These are phyloP conservation scores for Acidomyces sp. DNA, from an alignment of 495 filamentous ascomycete species.

Conservation along the genomic window DNA sequence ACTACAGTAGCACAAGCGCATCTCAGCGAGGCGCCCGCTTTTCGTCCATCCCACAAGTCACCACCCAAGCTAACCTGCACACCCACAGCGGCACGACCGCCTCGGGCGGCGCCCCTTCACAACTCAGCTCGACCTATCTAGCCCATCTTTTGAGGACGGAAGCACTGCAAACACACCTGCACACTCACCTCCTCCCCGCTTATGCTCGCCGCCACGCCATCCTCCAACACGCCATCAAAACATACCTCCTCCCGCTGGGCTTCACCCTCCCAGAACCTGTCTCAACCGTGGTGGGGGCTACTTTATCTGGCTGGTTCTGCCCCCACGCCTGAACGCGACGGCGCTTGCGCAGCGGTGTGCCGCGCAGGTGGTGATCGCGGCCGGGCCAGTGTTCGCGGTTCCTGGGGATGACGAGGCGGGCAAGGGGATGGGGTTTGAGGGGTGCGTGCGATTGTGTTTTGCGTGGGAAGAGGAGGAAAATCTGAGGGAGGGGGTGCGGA, in stretches of 20 bases:
- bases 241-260: constrained; percentile 46
- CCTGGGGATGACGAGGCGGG: constrained; percentile 36
- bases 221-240: constrained; percentile 41
- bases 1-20: too few species aligned
- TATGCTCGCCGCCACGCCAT: constrained; percentile 44
- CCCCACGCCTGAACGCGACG: constrained; percentile 35
- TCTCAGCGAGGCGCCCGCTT: too few species aligned
- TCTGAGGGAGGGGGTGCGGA: constrained; percentile 53
- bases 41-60: background rate
- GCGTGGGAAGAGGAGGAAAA: constrained; percentile 59
- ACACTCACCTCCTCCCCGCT: constrained; percentile 32
- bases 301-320: constrained; percentile 66
- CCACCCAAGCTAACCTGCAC: constrained; percentile 1
- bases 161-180: constrained; percentile 33
- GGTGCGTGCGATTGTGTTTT: constrained; percentile 54
- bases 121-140: constrained; percentile 54
- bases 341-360: constrained; percentile 43
- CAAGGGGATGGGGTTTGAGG: constrained; percentile 42
- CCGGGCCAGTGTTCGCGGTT: constrained; percentile 56
- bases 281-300: constrained; percentile 52
- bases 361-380: constrained; percentile 49
- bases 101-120: constrained; percentile 66
- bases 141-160: constrained; percentile 43
- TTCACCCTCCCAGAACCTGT: constrained; percentile 34
- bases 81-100: constrained; percentile 10